A percentile compares a stretch with the other conserved stretches of the same genome.
These are phyloP conservation scores for Styphnolobium japonicum DNA, from an alignment of 306 rosid genomes.

Conservation along the genomic window DNA sequence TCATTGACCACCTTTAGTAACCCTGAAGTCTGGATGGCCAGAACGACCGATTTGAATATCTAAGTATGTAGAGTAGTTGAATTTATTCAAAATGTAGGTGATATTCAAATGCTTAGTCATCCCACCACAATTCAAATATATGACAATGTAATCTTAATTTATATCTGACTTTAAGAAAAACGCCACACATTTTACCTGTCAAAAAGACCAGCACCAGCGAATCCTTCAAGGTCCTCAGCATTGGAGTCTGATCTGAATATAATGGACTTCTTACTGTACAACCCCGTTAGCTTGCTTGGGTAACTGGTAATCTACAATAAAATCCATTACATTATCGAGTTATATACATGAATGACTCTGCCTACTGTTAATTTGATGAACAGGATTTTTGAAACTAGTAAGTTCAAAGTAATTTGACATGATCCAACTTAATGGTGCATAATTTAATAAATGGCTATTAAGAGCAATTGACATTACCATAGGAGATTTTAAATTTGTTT, in stretches of 20 bases:
- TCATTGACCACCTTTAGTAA: neutral
- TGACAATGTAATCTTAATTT: neutral
- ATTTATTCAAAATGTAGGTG: neutral
- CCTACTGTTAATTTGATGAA: neutral
- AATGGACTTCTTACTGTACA: slow-evolving; percentile 30
- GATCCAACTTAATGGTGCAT: neutral
- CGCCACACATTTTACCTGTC: slow-evolving; percentile 28
- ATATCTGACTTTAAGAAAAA: neutral
- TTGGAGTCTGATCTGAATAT: slow-evolving; percentile 45
- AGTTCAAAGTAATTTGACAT: neutral
- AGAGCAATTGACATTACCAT: slow-evolving; percentile 15
- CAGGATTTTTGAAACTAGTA: neutral
- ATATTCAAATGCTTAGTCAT: neutral
- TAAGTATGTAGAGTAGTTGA: neutral
- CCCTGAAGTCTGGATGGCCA: neutral
- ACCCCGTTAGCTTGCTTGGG: slow-evolving; percentile 37
- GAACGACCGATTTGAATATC: neutral
- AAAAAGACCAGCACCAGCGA: slow-evolving; percentile 45
- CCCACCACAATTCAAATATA: neutral
- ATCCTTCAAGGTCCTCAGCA: slow-evolving; percentile 47
- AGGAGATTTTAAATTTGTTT: slow-evolving; percentile 26
- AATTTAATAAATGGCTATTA: neutral
- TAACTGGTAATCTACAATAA: slow-evolving; percentile 25
- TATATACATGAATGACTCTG: neutral
- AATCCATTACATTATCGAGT: neutral